Evolutionary conservation across 371 early-diverging fungal genomes (phyloP).

Genomic region (Rhizoclosmatium hyalinum): DNA sequence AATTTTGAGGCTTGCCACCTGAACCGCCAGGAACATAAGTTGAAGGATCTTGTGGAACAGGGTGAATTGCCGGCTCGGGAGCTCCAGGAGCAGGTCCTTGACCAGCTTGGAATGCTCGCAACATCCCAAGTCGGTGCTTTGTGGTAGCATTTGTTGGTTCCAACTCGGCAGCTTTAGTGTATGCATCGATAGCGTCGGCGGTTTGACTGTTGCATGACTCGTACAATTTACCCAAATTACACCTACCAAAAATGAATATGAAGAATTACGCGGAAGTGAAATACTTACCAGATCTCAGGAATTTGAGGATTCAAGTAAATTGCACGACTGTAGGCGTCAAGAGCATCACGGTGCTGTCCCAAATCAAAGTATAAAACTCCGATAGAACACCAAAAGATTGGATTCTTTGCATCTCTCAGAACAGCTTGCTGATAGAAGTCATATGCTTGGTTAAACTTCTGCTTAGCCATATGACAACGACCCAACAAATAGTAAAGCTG

Average conservation of each 20-base stretch:
- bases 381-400: conserved; percentile 98
- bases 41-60: conserved; percentile 21
- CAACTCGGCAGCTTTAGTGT: conserved; percentile 89
- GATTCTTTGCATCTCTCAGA: conserved; percentile 89
- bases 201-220: conserved; percentile 98
- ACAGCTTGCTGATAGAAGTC: conserved; percentile 98
- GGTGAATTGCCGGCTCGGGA: conserved; percentile 12
- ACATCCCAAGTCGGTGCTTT: conserved; percentile 72
- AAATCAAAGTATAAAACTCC: conserved; percentile 97
- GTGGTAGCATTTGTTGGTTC: conserved; percentile 86
- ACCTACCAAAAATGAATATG: conserved; percentile 46
- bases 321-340: conserved; percentile 96
- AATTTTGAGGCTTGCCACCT: conserved; percentile 10
- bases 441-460: conserved; percentile 94
- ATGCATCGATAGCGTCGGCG: conserved; percentile 96
- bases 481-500: conserved; percentile 96
- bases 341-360: conserved; percentile 93
- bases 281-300: conserved; percentile 89
- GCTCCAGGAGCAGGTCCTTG: conserved; percentile 7
- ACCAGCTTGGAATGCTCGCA: conserved; percentile 26
- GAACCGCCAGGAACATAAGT: conserved; percentile 6
- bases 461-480: conserved; percentile 95
- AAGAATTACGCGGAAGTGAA: not conserved
- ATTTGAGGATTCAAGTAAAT: conserved; percentile 93
- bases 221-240: conserved; percentile 94